Conservation (phyloP, 2,329 filamentous ascomycete species). For the Arthrinium puccinioides region DNA sequence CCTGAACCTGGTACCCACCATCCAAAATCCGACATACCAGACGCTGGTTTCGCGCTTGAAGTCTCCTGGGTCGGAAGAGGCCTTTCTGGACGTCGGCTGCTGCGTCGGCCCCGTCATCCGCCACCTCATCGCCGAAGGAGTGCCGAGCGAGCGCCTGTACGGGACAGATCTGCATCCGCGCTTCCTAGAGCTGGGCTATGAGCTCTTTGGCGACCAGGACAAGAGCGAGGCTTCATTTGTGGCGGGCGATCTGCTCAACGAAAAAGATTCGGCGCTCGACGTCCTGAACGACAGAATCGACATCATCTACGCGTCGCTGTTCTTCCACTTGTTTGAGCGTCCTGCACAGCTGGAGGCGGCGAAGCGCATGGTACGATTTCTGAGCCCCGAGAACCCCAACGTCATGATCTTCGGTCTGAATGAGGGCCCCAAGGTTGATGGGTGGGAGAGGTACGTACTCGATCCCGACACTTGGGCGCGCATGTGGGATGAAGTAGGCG, state of each 20-base stretch:
- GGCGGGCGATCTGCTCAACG: constrained; percentile 12
- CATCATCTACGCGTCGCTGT: constrained; percentile 23
- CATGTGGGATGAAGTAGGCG: constrained; percentile 47
- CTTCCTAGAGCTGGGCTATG: neutral
- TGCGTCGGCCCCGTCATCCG: neutral
- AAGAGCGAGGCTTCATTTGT: neutral
- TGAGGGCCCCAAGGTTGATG: constrained; percentile 36
- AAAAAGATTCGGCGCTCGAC: constrained; percentile 23
- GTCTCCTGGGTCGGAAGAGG: neutral
- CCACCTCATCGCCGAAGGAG: neutral
- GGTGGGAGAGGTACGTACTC: constrained; percentile 35
- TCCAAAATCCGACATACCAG: neutral
- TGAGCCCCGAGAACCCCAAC: constrained; percentile 34
- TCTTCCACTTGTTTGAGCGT: constrained; percentile 34
- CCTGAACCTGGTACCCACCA: neutral
- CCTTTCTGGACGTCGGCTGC: neutral
- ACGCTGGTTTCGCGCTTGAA: neutral
- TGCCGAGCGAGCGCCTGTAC: neutral
- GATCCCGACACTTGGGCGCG: constrained; percentile 40
- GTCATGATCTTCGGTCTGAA: constrained; percentile 38
- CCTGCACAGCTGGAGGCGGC: constrained; percentile 37
- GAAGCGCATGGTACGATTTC: constrained; percentile 35
- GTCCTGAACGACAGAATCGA: neutral
- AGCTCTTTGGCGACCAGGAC: neutral
- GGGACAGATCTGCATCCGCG: neutral